Evolutionary conservation across 805 yeast species (phyloP).

Genomic region (Nakazawaea holstii): DNA sequence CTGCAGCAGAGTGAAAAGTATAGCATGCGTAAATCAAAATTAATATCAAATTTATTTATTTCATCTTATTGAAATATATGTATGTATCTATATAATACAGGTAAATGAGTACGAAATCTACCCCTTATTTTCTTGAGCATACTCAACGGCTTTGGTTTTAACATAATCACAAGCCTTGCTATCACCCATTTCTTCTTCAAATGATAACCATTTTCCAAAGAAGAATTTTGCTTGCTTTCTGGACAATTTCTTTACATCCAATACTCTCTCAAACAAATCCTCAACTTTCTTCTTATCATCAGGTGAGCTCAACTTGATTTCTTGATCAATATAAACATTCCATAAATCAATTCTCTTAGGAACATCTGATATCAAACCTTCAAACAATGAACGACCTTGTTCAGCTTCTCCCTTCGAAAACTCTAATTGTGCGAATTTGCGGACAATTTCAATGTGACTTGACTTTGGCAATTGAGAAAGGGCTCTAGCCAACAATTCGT

Average conservation of each 20-base stretch:
- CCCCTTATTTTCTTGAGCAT: conserved; percentile 15
- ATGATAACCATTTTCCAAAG: conserved; percentile 86
- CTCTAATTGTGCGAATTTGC: conserved; percentile 86
- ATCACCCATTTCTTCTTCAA: conserved; percentile 67
- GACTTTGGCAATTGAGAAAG: conserved; percentile 66
- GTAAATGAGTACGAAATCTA: not conserved
- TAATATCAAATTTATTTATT: not conserved
- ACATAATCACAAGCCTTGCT: conserved; percentile 73
- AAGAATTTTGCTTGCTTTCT: conserved; percentile 92
- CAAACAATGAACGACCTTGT: conserved; percentile 91
- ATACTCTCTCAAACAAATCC: conserved; percentile 77
- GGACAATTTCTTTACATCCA: conserved; percentile 55
- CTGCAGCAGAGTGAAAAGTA: not conserved
- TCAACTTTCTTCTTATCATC: conserved; percentile 65
- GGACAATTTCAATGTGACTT: conserved; percentile 72
- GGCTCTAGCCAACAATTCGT: conserved; percentile 68
- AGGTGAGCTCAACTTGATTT: conserved; percentile 47
- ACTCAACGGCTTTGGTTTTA: conserved; percentile 86
- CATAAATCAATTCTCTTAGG: conserved; percentile 91
- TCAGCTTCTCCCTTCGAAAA: conserved; percentile 85
- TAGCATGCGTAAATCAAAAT: not conserved
- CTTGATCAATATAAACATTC: conserved; percentile 95
- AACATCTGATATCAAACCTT: conserved; percentile 84
- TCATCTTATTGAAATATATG: not conserved
- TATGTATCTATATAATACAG: not conserved